Evolutionary conservation across 139 green algal genomes (phyloP).

Genomic region (Chlamydomonas urium): DNA sequence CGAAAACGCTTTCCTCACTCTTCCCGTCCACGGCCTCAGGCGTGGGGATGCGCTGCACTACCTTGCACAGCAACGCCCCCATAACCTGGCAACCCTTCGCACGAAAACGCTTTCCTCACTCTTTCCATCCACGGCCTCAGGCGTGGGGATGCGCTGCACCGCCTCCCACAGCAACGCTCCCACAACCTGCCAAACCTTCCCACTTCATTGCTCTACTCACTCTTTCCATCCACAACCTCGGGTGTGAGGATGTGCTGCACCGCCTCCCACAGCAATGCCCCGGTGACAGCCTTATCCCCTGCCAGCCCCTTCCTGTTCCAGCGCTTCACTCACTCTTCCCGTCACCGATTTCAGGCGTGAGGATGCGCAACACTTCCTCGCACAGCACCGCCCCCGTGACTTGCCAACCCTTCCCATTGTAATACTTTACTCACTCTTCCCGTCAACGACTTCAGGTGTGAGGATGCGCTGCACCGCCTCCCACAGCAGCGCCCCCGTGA

Average conservation of each 20-base stretch:
- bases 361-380: background rate
- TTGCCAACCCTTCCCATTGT: too few species aligned
- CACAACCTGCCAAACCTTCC: conserved; percentile 57
- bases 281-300: too few species aligned
- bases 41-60: conserved; percentile 61
- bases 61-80: conserved; percentile 82
- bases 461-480: conserved; percentile 76
- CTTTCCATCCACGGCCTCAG: conserved; percentile 3
- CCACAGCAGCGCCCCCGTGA: conserved; percentile 84
- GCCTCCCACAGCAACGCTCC: conserved; percentile 86
- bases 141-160: conserved; percentile 60
- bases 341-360: background rate
- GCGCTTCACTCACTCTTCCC: background rate
- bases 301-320: too few species aligned
- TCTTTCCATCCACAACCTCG: conserved; percentile 66
- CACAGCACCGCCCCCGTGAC: too few species aligned
- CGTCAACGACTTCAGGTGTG: conserved; percentile 62
- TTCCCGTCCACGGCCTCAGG: conserved; percentile 21
- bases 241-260: conserved; percentile 64
- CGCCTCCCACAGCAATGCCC: conserved; percentile 83
- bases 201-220: conserved; percentile 30
- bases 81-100: conserved; percentile 58
- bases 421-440: conserved; percentile 61
- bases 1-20: background rate
- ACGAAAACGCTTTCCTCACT: background rate